A percentile compares a stretch with the other conserved stretches of the same genome.
Evolutionary conservation across 1,284 basidiomycete species (phyloP).

Genomic region (Peniophora sp.): DNA sequence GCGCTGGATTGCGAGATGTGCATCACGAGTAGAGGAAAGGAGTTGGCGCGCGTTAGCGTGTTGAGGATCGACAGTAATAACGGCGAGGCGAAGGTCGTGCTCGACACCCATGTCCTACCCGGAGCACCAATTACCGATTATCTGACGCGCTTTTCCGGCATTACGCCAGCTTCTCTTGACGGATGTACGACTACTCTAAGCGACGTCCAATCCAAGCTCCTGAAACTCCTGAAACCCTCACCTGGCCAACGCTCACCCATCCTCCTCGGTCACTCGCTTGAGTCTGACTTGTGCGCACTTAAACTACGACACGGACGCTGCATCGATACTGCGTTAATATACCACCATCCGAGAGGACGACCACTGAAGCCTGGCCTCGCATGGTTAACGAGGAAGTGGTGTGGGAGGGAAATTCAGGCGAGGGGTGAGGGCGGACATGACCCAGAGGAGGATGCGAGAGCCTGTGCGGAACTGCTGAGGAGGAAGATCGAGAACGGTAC

Average conservation of each 20-base stretch:
- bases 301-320: slow-evolving; percentile 78
- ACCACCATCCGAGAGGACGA: slow-evolving; percentile 83
- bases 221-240: slow-evolving; percentile 41
- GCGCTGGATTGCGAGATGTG: slow-evolving; percentile 95
- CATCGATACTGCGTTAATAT: slow-evolving; percentile 85
- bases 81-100: slow-evolving; percentile 51
- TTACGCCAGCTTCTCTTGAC: slow-evolving; percentile 67
- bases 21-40: slow-evolving; percentile 79
- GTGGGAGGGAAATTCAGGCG: slow-evolving; percentile 78
- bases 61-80: slow-evolving; percentile 74
- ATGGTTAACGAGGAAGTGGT: slow-evolving; percentile 90
- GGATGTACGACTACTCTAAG: slow-evolving; percentile 67
- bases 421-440: slow-evolving; percentile 78
- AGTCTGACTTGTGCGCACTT: slow-evolving; percentile 82
- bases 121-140: slow-evolving; percentile 78
- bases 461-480: slow-evolving; percentile 75
- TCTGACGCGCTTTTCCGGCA: slow-evolving; percentile 89
- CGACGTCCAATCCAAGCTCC: slow-evolving; percentile 66
- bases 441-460: slow-evolving; percentile 84
- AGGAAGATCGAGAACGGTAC: slow-evolving; percentile 71
- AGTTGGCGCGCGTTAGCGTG: slow-evolving; percentile 60
- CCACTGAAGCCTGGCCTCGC: slow-evolving; percentile 89
- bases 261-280: slow-evolving; percentile 89
- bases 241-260: slow-evolving; percentile 53
- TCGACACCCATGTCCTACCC: slow-evolving; percentile 85